Evolutionary conservation across 805 yeast genomes (phyloP).

Genomic region (Saccharomycopsis sp.): DNA sequence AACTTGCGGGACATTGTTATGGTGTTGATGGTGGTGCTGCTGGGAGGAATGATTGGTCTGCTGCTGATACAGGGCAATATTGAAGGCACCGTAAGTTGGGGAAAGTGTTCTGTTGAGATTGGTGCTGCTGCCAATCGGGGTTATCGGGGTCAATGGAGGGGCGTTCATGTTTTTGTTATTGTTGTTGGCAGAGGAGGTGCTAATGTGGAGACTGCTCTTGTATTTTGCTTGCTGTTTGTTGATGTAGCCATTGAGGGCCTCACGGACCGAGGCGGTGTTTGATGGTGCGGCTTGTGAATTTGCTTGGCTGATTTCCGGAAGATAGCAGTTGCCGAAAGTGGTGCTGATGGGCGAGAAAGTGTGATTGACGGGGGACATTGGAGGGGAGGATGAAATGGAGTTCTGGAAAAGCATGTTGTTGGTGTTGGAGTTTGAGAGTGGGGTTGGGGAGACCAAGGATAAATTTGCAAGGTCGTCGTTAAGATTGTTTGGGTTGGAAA

Average conservation of each 20-base stretch:
- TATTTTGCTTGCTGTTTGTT: constrained; percentile 1
- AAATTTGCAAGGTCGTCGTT: constrained; percentile 12
- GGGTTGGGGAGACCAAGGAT: neutral
- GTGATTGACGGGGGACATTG: constrained; percentile 14
- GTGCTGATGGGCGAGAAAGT: constrained; percentile 19
- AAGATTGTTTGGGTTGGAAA: neutral
- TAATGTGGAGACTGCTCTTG: neutral
- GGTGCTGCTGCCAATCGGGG: constrained; percentile 19
- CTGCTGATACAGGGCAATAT: too few relatives aligned
- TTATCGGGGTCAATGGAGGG: constrained; percentile 20
- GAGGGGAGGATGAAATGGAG: too few relatives aligned
- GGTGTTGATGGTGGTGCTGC: neutral
- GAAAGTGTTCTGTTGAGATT: constrained; percentile 5
- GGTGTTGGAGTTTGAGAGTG: neutral
- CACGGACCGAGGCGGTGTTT: constrained; percentile 8
- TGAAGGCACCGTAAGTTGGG: constrained; percentile 3
- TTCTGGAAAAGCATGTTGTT: too few relatives aligned
- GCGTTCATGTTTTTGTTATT: too few relatives aligned
- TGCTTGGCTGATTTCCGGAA: constrained; percentile 9
- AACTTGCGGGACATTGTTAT: constrained; percentile 2
- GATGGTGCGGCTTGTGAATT: neutral
- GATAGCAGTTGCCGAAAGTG: constrained; percentile 12
- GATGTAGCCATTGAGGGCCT: constrained; percentile 11
- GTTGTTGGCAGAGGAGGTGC: neutral
- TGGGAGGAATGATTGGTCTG: neutral